Evolutionary conservation across 2,329 filamentous ascomycete genomes (phyloP).

Genomic region (Claviceps africana): DNA sequence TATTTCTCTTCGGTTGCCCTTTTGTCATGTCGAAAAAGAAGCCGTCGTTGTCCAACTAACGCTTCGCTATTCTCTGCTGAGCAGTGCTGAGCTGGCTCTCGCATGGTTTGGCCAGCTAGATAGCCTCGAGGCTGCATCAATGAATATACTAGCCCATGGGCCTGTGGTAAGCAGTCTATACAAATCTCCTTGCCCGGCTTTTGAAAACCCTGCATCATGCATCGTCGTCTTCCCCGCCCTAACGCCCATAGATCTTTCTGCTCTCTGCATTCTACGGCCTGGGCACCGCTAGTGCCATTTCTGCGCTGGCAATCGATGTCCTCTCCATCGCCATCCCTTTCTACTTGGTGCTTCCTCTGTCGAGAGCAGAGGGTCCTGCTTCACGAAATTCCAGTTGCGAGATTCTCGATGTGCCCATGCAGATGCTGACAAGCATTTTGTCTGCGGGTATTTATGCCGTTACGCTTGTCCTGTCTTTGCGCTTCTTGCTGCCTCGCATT

Average conservation of each 20-base stretch:
- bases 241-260: conserved; percentile 46
- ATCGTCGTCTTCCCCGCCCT: not conserved
- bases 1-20: conserved; percentile 8
- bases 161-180: conserved; percentile 39
- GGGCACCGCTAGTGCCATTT: conserved; percentile 42
- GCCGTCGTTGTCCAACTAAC: conserved; percentile 3
- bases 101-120: conserved; percentile 66
- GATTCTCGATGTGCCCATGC: conserved; percentile 51
- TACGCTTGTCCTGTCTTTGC: conserved; percentile 54
- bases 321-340: conserved; percentile 60
- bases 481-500: conserved; percentile 54
- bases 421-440: conserved; percentile 51
- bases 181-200: not conserved
- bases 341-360: conserved; percentile 54
- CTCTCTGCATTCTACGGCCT: conserved; percentile 66
- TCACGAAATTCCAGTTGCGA: conserved; percentile 43
- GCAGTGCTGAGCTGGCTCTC: conserved; percentile 52
- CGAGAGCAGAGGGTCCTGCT: conserved; percentile 46
- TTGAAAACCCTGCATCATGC: not conserved
- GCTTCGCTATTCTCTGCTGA: not conserved
- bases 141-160: conserved; percentile 57
- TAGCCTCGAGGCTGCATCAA: conserved; percentile 51
- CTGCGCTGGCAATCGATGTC: conserved; percentile 53
- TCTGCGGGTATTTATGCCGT: conserved; percentile 62
- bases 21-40: not conserved